Percentiles rank a stretch among this genome's conserved stretches.
phyloP scores from a whole-genome alignment of 2,329 filamentous ascomycete species.

The Cryoendolithus antarcticus region DNA sequence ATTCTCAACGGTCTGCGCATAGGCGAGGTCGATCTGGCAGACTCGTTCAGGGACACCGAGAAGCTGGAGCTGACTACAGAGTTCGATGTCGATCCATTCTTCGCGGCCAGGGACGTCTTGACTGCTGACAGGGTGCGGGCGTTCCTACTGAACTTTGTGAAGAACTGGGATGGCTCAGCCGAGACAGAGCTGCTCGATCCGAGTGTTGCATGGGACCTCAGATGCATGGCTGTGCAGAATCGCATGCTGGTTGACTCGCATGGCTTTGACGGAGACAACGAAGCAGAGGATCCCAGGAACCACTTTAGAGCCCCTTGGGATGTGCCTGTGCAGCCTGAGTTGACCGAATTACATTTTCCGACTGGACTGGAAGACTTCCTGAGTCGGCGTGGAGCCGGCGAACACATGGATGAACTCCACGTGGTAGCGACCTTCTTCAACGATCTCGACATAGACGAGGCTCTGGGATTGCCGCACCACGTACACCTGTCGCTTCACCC shows the following conservation, averaged over 20 bases:
- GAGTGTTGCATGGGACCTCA: constrained; percentile 1
- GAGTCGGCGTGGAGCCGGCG: not conserved
- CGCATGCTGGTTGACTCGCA: constrained; percentile 1
- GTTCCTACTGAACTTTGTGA: not conserved
- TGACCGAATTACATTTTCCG: not conserved
- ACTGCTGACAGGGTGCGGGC: not conserved
- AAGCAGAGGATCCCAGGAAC: not conserved
- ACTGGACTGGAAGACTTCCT: not conserved
- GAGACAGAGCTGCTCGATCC: constrained; percentile 1
- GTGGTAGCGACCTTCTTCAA: constrained; percentile 1
- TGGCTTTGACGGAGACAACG: not conserved
- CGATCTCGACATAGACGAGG: not conserved
- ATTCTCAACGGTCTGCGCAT: constrained; percentile 5
- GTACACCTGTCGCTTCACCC: constrained; percentile 1
- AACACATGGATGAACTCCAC: not conserved
- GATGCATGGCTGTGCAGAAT: not conserved
- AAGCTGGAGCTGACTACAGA: not conserved
- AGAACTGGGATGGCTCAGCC: not conserved
- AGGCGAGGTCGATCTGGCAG: not conserved
- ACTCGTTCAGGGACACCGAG: not conserved
- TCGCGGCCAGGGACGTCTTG: not conserved
- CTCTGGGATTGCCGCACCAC: constrained; percentile 1
- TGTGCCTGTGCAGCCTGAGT: not conserved
- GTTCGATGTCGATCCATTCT: constrained; percentile 5
- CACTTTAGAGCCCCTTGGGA: constrained; percentile 4